Base-by-base conservation (phyloP, 1,139 yeast genomes). In the Lizanozyma gosingica region DNA sequence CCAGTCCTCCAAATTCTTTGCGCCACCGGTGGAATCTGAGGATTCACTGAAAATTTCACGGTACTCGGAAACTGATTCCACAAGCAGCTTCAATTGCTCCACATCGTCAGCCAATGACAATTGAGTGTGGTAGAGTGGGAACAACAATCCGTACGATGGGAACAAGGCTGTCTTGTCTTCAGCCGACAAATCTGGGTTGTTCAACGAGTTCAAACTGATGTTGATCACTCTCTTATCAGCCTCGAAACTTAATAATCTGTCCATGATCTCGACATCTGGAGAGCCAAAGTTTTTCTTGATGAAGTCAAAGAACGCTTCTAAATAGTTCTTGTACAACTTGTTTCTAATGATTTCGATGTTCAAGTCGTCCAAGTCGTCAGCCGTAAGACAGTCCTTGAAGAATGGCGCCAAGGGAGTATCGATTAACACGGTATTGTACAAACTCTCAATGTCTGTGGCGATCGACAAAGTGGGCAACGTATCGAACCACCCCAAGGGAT, bases 351-450 rank as follows among this genome's bases (percentile, higher is more conserved):
- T 84, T 62, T 94, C 99, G 55, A 94, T 90, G 64, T 94, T 92
- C 57, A 90, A 71, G 60, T 94, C 99, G 56, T 90, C 96, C 59
- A 94, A 75, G 61, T 92, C 97, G 51, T 87, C 94, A 6, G 94
- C 94, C n/a, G 87, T 76, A 46, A 94, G 71, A 58, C 95, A 86
- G 56, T 83, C 86, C 58, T 87, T 83, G 70, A 94, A 92, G 63
- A 90, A 94, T 36, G 96, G 95, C 0, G 98, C 97, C 57, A 94
- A 74, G 9, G 98, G 98, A 8, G 98, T 92, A 63, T 94, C 99
- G 43, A 92, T 84, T 48, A 94, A 72, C n/a, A 94, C 98, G 1
- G 95, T 86, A 56, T 83, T 84, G 65, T 92, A 92, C 53, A 94
- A 73, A 34, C 94, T 81, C 54, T 88, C 96, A 45, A 92, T 79